A percentile compares a stretch with the other conserved stretches of the same genome.
Evolutionary conservation across 116 monocot genomes (phyloP).

Genomic region (Zostera marina): DNA sequence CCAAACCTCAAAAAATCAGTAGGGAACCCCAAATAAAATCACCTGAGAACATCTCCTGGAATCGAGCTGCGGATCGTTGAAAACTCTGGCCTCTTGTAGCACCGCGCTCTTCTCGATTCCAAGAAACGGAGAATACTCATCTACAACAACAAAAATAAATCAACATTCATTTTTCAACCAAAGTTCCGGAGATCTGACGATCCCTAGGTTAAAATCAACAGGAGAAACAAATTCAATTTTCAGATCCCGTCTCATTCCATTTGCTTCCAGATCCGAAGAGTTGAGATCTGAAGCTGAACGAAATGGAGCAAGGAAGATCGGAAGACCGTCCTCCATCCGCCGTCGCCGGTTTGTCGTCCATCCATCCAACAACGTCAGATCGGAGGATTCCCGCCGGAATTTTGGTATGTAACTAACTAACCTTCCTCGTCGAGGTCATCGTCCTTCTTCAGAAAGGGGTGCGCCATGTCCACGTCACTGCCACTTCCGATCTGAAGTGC

Average conservation of each 20-base stretch:
- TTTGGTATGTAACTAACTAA: conserved; percentile 8
- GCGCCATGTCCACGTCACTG: conserved; percentile 40
- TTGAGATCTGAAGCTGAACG: neutral
- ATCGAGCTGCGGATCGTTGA: conserved; percentile 95
- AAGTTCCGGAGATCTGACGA: neutral
- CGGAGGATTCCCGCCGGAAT: neutral
- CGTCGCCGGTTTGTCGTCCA: too few relatives aligned
- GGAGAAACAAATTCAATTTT: neutral
- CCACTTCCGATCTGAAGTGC: neutral
- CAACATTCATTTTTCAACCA: neutral
- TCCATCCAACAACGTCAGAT: too few relatives aligned
- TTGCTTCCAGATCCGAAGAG: conserved; percentile 1
- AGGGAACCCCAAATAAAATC: neutral
- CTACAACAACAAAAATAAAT: conserved; percentile 3
- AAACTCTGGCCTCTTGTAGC: conserved; percentile 93
- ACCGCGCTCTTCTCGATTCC: conserved; percentile 95
- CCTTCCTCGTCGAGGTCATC: conserved; percentile 95
- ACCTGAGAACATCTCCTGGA: conserved; percentile 91
- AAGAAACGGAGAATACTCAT: conserved; percentile 78
- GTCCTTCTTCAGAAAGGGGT: conserved; percentile 94
- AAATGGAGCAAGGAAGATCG: neutral
- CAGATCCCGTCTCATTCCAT: neutral
- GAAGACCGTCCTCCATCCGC: too few relatives aligned
- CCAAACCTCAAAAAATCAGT: too few relatives aligned
- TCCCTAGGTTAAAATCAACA: neutral